Evolutionary conservation across 805 yeast species (phyloP).

Genomic region (Metschnikowia rubicola): DNA sequence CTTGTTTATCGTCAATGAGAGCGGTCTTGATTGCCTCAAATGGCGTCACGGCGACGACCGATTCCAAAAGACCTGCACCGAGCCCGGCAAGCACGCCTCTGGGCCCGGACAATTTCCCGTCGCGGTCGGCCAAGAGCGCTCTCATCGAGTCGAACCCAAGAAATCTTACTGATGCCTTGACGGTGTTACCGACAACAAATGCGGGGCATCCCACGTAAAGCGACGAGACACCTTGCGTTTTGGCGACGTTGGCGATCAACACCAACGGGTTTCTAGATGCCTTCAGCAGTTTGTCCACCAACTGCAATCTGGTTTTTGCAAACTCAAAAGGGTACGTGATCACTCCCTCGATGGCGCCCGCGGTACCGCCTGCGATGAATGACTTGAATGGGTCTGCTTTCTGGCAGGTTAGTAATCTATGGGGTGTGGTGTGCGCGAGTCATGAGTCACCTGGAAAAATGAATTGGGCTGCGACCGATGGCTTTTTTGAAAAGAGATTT

Average conservation of each 20-base stretch:
- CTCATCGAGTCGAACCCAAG: conserved; percentile 89
- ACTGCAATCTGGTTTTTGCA: conserved; percentile 90
- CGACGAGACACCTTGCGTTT: conserved; percentile 72
- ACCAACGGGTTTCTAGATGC: conserved; percentile 81
- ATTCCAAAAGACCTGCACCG: conserved; percentile 93
- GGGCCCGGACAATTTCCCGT: conserved; percentile 85
- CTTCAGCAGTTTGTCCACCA: conserved; percentile 61
- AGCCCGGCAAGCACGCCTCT: conserved; percentile 95
- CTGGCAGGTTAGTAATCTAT: conserved; percentile 17
- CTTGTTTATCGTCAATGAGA: conserved; percentile 86
- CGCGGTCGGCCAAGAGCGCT: conserved; percentile 67
- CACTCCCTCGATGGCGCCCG: conserved; percentile 93
- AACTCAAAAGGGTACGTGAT: conserved; percentile 95
- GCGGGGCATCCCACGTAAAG: conserved; percentile 96
- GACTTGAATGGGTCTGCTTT: conserved; percentile 73
- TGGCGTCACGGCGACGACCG: conserved; percentile 92
- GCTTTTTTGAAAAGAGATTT: not conserved
- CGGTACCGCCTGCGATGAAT: conserved; percentile 91
- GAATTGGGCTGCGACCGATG: not conserved
- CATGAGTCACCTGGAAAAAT: too few species aligned
- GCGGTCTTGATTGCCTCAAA: conserved; percentile 96
- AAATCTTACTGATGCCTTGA: conserved; percentile 93
- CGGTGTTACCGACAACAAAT: conserved; percentile 91
- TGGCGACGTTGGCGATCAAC: conserved; percentile 70
- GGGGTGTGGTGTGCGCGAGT: not conserved